Evolutionary conservation across 495 filamentous ascomycete species (phyloP).

Genomic region (Wilcoxina mikolae): DNA sequence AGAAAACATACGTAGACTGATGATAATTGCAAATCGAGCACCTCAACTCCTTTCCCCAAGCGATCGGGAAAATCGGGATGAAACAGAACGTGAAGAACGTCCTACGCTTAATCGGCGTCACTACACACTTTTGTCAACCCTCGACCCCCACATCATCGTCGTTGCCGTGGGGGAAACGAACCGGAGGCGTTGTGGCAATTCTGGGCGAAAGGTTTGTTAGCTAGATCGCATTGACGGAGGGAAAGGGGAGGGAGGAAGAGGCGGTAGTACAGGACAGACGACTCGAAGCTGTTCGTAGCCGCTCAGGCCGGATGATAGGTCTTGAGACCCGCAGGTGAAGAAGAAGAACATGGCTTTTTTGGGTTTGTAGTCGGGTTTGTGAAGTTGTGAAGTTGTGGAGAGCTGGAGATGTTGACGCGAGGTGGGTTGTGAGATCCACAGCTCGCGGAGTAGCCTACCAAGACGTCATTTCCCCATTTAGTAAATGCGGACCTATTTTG

Average conservation of each 20-base stretch:
- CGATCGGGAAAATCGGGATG: slow-evolving; percentile 22
- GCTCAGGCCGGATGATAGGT: slow-evolving; percentile 13
- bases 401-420: not conserved
- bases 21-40: slow-evolving; percentile 17
- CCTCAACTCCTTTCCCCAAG: slow-evolving; percentile 15
- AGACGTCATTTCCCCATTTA: too few relatives aligned
- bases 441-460: too few relatives aligned
- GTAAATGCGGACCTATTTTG: too few relatives aligned
- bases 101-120: slow-evolving; percentile 17
- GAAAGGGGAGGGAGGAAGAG: not conserved
- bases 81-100: slow-evolving; percentile 28
- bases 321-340: slow-evolving; percentile 14
- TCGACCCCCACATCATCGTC: not conserved
- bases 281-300: slow-evolving; percentile 15
- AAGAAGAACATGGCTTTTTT: slow-evolving; percentile 24
- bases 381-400: not conserved
- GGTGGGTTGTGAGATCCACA: too few relatives aligned
- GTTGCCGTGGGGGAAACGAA: not conserved
- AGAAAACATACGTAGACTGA: slow-evolving; percentile 16
- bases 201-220: slow-evolving; percentile 8
- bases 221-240: not conserved
- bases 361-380: too few relatives aligned
- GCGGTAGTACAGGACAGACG: slow-evolving; percentile 14
- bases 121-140: slow-evolving; percentile 7
- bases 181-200: slow-evolving; percentile 15